These are phyloP conservation scores for Tolypocladium inflatum DNA, from an alignment of 2,329 filamentous ascomycete species.

Conservation along the genomic window DNA sequence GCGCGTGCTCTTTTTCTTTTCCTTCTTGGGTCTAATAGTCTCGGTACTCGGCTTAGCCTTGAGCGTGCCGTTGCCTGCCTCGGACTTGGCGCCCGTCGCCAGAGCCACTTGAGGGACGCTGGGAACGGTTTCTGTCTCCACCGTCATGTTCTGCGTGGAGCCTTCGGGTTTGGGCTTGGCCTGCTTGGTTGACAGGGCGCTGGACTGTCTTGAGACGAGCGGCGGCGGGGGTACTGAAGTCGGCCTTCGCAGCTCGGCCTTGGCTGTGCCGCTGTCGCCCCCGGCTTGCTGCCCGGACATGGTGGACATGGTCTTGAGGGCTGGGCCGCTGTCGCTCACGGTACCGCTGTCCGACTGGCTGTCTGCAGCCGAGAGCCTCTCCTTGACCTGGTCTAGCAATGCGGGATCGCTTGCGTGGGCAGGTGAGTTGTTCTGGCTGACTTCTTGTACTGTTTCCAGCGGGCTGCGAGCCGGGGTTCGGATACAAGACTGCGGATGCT, in stretches of 20 bases:
- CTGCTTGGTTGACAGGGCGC: conserved; percentile 52
- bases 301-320: conserved; percentile 36
- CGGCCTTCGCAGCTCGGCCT: conserved; percentile 29
- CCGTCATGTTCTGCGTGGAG: conserved; percentile 85
- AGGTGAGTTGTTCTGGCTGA: conserved; percentile 68
- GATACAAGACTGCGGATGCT: conserved; percentile 38
- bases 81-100: conserved; percentile 52
- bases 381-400: conserved; percentile 39
- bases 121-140: conserved; percentile 91
- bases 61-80: conserved; percentile 61
- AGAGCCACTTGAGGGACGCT: conserved; percentile 80
- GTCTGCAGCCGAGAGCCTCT: conserved; percentile 33
- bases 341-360: conserved; percentile 29
- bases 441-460: conserved; percentile 87
- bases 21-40: conserved; percentile 89
- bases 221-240: conserved; percentile 41
- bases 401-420: conserved; percentile 33
- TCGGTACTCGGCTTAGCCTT: conserved; percentile 87
- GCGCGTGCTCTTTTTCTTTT: conserved; percentile 70
- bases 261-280: conserved; percentile 55
- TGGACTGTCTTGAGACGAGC: conserved; percentile 56
- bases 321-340: conserved; percentile 28
- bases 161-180: conserved; percentile 65
- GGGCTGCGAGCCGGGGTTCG: conserved; percentile 52
- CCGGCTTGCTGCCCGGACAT: conserved; percentile 45